These are phyloP conservation scores for Tephrocybe rancida DNA, from an alignment of 768 basidiomycete species.

Conservation along the genomic window DNA sequence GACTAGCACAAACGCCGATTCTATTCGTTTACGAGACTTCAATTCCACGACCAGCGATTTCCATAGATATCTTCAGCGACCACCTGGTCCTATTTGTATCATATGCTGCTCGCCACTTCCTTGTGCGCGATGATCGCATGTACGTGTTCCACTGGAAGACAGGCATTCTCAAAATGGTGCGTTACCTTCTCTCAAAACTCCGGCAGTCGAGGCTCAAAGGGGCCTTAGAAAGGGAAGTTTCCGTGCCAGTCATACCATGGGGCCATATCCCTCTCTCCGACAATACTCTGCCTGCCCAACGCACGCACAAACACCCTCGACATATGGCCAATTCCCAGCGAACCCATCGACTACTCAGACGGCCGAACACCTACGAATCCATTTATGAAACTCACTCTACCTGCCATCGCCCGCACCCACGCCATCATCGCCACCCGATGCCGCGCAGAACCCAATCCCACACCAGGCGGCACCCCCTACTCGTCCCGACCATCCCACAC, in stretches of 20 bases:
- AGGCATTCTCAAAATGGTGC: constrained; percentile 11
- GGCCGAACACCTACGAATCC: neutral
- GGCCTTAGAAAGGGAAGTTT: neutral
- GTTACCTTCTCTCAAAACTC: neutral
- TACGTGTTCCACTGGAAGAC: constrained; percentile 17
- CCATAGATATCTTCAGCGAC: constrained; percentile 19
- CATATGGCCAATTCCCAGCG: constrained; percentile 2
- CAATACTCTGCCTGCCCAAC: neutral
- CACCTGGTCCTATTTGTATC: constrained; percentile 13
- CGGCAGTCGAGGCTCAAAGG: neutral
- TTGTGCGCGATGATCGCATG: constrained; percentile 3
- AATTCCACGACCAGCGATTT: neutral
- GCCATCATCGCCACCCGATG: neutral
- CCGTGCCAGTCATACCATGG: neutral
- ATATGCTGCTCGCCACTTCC: neutral
- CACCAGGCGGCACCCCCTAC: neutral
- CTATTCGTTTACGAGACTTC: constrained; percentile 27
- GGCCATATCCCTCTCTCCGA: constrained; percentile 2
- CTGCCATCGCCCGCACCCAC: neutral
- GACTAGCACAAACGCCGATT: constrained; percentile 10
- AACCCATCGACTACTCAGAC: too few species aligned
- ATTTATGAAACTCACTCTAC: neutral
- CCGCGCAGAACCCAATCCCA: neutral
- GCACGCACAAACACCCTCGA: neutral
- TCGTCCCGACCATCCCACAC: neutral